Percentiles rank a stretch among this genome's conserved stretches.
Conservation (phyloP, 371 early-diverging fungal genomes). For the Saksenaea oblongispora region DNA sequence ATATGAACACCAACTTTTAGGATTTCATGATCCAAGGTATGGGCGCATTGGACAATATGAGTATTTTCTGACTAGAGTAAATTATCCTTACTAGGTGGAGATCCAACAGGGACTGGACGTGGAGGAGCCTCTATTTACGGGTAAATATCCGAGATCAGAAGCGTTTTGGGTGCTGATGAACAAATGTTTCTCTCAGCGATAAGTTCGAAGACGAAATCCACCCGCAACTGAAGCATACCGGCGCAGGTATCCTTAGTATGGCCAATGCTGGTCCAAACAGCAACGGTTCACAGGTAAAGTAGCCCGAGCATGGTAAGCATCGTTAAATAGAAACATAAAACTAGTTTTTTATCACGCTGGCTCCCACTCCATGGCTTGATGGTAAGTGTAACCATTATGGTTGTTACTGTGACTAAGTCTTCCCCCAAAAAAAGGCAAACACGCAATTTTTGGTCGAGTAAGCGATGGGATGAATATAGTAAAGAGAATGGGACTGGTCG, state of each 20-base stretch:
- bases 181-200: slow-evolving; percentile 34
- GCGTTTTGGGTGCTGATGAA: background rate
- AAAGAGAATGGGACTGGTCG: slow-evolving; percentile 70
- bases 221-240: slow-evolving; percentile 73
- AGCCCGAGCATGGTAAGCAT: background rate
- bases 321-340: too few species aligned
- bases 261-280: slow-evolving; percentile 87
- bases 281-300: slow-evolving; percentile 77
- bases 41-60: background rate
- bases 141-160: slow-evolving; percentile 28
- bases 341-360: slow-evolving; percentile 72
- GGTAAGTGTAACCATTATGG: slow-evolving; percentile 36
- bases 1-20: slow-evolving; percentile 15
- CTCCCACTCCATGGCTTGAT: slow-evolving; percentile 77
- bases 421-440: slow-evolving; percentile 47
- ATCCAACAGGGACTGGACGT: slow-evolving; percentile 64
- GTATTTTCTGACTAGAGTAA: background rate
- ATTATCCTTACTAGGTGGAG: slow-evolving; percentile 39
- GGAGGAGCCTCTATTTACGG: slow-evolving; percentile 74
- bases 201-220: slow-evolving; percentile 81
- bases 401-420: background rate
- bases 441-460: slow-evolving; percentile 75
- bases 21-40: slow-evolving; percentile 86
- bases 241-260: slow-evolving; percentile 81
- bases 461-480: slow-evolving; percentile 69